Conservation (phyloP, 495 filamentous ascomycete species). For the Aspergillus bertholletiae region DNA sequence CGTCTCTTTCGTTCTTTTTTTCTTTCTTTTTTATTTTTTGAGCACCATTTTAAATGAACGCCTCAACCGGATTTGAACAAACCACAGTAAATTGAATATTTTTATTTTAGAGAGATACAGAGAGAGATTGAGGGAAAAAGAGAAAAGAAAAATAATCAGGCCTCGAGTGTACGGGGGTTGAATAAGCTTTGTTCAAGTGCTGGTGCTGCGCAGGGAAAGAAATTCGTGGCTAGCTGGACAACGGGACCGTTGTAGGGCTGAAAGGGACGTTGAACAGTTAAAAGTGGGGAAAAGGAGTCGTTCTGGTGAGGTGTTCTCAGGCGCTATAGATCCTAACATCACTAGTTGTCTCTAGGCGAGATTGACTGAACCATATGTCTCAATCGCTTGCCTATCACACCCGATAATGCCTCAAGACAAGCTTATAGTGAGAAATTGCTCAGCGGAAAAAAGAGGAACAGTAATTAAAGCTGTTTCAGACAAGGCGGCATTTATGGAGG, state of each 20-base stretch:
- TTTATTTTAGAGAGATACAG: no score
- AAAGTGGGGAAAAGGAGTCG: background rate
- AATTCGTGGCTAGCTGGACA: background rate
- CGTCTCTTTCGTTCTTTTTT: background rate
- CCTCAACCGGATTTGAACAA: no score
- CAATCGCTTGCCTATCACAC: background rate
- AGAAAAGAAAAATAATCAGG: no score
- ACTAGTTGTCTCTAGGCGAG: background rate
- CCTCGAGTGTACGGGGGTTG: no score
- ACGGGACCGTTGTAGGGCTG: constrained; percentile 3
- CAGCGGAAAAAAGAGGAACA: background rate
- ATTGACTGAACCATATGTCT: background rate
- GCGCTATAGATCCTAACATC: background rate
- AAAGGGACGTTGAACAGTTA: background rate
- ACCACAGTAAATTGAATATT: no score
- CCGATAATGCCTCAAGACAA: no score
- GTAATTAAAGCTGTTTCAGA: background rate
- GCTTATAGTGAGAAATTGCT: no score
- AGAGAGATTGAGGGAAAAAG: no score
- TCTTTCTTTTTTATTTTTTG: background rate
- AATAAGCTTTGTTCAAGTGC: no score
- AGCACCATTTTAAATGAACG: background rate
- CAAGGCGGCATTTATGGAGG: background rate
- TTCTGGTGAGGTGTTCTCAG: background rate
- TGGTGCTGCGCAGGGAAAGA: background rate